These are phyloP conservation scores for Cicer bijugum DNA, from an alignment of 306 rosid genomes.

Conservation along the genomic window DNA sequence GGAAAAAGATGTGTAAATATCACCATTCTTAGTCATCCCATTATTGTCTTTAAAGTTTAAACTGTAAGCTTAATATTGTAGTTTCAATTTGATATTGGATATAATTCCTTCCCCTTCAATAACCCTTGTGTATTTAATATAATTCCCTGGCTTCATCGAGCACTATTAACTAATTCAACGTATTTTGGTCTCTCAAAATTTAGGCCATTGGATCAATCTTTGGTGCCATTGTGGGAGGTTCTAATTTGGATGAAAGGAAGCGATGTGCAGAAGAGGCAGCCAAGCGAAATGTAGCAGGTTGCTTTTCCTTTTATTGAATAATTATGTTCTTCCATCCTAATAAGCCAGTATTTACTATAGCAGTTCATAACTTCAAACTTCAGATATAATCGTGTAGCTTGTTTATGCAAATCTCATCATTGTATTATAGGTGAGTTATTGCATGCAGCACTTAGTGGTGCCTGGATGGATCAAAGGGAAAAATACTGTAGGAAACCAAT, in stretches of 20 bases:
- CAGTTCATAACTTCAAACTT: too few species aligned
- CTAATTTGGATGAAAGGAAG: conserved; percentile 70
- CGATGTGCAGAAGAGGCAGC: conserved; percentile 86
- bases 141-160: conserved; percentile 8
- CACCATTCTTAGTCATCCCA: not conserved
- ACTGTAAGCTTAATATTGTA: not conserved
- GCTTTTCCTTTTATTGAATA: conserved; percentile 5
- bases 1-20: conserved; percentile 6
- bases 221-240: conserved; percentile 95
- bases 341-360: not conserved
- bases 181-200: conserved; percentile 41
- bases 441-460: too few species aligned
- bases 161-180: conserved; percentile 28
- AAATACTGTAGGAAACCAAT: too few species aligned
- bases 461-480: too few species aligned
- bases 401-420: too few species aligned
- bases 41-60: conserved; percentile 33
- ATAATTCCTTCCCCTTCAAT: conserved; percentile 7
- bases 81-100: conserved; percentile 13
- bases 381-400: too few species aligned
- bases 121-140: not conserved
- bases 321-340: not conserved
- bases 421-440: too few species aligned
- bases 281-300: conserved; percentile 83
- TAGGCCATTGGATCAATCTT: conserved; percentile 75